Evolutionary conservation across 345 rosid genomes (phyloP), one percentile per base, ranked within the genome.

Genomic region (Cardamine resedifolia): DNA sequence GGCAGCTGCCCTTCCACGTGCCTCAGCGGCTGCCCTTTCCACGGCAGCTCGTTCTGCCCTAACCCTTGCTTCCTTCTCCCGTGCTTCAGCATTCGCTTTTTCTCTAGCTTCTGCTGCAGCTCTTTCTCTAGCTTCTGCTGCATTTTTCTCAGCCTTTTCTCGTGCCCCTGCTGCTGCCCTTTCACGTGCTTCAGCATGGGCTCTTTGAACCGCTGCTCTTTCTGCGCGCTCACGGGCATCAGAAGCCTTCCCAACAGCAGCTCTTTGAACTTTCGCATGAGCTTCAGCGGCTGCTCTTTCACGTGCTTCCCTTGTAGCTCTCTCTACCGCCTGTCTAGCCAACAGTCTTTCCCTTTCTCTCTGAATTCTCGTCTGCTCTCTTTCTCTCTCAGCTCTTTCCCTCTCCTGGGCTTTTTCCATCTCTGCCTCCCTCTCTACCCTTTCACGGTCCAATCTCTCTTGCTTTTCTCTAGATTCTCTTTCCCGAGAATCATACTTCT

Each of bases 251-350:
- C 50, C 96, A 61, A 83, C 93, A 81, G 96, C 93, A 74, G 96
- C 91, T 81, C 92, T 87, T 78, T 95, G 96, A 68, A 89, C 90
- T 85, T 78, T 95, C 7, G 73, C 72, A 58, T 81, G 94, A 78
- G 97, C 99, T 24, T 88, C 99, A 59, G 77, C 41, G 47, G 93
- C 96, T 57, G 96, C 98, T 84, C 98, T 86, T 81, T 91, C 98
- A 15, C 96, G 87, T 79, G 96, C 96, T 80, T 85, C 99, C 83
- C 98, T 90, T 28, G 96, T 91, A 72, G 98, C 99, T 80, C 99
- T 88, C 82, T 91, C 97, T 30, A 95, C 97, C 7, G 87, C 99
- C 76, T 95, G 96, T 75, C 96, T 88, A 31, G 84, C 92, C 82
- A 71, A 76, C 67, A 81, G 83, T 61, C 86, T 81, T 68, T 86